phyloP scores from a whole-genome alignment of 495 filamentous ascomycete species.

The Amphirosellinia nigrospora region DNA sequence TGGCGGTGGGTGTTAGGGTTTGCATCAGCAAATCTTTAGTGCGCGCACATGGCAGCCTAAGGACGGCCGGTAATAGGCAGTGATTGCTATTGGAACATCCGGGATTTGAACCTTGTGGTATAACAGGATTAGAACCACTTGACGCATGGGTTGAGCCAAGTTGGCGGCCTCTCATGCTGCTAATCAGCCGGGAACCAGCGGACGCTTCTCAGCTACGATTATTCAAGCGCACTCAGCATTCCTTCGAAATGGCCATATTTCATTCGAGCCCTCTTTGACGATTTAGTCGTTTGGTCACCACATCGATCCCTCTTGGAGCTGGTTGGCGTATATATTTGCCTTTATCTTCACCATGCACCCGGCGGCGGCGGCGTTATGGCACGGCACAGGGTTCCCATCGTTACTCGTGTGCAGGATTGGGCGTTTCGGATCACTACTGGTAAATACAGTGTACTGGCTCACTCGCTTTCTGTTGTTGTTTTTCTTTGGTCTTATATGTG shows the following conservation, averaged over 20 bases:
- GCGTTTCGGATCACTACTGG: slow-evolving; percentile 9
- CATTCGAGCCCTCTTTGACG: not conserved
- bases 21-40: slow-evolving; percentile 57
- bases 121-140: not conserved
- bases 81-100: not conserved
- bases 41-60: slow-evolving; percentile 52
- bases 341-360: slow-evolving; percentile 10
- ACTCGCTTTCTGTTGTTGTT: not conserved
- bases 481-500: not conserved
- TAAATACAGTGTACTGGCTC: not conserved
- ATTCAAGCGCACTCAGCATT: not conserved
- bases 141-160: not conserved
- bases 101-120: not conserved
- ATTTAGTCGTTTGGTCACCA: not conserved
- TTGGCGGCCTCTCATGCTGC: not conserved
- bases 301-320: slow-evolving; percentile 19
- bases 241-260: not conserved
- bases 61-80: slow-evolving; percentile 20
- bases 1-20: slow-evolving; percentile 54
- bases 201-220: not conserved
- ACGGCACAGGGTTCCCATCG: not conserved
- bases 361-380: not conserved
- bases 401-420: not conserved
- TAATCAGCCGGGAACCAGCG: not conserved
- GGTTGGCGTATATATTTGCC: slow-evolving; percentile 16